These are phyloP conservation scores for Lablab purpureus DNA, from an alignment of 306 rosid species.

Conservation along the genomic window DNA sequence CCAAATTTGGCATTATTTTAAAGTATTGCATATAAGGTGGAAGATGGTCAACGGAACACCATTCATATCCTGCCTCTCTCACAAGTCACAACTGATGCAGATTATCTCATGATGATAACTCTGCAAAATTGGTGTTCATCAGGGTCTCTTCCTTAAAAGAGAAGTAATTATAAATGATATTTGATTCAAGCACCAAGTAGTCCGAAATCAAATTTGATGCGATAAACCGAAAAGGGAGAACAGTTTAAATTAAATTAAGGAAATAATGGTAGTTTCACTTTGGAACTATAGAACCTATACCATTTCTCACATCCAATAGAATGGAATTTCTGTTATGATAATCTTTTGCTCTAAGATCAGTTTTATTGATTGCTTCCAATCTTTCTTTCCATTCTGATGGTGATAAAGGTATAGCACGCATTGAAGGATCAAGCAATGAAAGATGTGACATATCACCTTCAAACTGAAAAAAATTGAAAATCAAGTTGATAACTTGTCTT, in stretches of 20 bases:
- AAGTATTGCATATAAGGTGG: not conserved
- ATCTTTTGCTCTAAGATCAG: conserved; percentile 50
- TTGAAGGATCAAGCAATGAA: conserved; percentile 83
- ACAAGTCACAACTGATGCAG: no score
- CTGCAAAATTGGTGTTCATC: not conserved
- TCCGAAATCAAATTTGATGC: conserved; percentile 7
- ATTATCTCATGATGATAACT: conserved; percentile 20
- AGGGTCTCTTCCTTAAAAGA: conserved; percentile 15
- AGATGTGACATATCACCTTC: conserved; percentile 81
- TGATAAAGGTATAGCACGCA: conserved; percentile 75
- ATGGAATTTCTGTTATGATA: conserved; percentile 45
- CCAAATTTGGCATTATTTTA: not conserved
- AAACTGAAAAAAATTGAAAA: conserved; percentile 58
- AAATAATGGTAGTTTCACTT: conserved; percentile 33
- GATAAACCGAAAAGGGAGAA: conserved; percentile 8
- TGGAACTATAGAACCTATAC: conserved; percentile 56
- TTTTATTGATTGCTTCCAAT: conserved; percentile 59
- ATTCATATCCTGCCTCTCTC: not conserved
- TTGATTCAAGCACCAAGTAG: conserved; percentile 21
- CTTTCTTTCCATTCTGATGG: conserved; percentile 86
- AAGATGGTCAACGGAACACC: not conserved
- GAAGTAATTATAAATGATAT: conserved; percentile 7
- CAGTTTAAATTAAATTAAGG: conserved; percentile 25
- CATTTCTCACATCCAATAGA: conserved; percentile 89
- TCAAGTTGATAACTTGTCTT: conserved; percentile 30